Base-by-base conservation (phyloP, 768 basidiomycete genomes). In the Suillus plorans region DNA sequence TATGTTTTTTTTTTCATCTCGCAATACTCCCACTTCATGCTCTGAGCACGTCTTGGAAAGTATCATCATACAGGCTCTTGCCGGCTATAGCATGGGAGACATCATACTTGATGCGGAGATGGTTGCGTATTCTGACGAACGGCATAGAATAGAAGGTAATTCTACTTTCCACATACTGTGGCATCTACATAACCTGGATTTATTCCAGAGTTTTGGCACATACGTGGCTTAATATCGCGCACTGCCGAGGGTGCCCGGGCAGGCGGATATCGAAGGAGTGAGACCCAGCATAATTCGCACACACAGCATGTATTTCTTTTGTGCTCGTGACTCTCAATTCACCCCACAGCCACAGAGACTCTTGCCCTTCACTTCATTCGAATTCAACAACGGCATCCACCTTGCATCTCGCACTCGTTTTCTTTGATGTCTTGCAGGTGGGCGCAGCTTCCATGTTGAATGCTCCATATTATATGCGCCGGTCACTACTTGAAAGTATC, bases 91-190 rank as follows among this genome's bases (percentile, higher is more conserved):
- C 36, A 77, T 72, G 59, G 72, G 77, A 60, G 81, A 82, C 67
- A 69, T 86, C 44, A 82, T 88, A 44, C 69, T 90, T 0, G 95
- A 98, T 71, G 95, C 94, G 2, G 95, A 98, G 76, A 93, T 97
- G 88, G 89, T 97, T 6, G 89, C 92, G 0, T 97, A 85, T 73
- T 84, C 90, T 44, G 89, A 88, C 34, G 75, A 73, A 2, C 73
- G 76, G 22, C 65, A 79, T 12, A 71, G 79, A 31, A 86, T 97
- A 59, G 94, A 94, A 69, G 94, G 94, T 88, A 76, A 72, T 79
- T 80, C 68, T 63, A 58, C 36, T 31, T 55, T 25, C 13, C 56
- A 37, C 18, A 55, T 7, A 44, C 16, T 39, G 44, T 10, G 39
- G 18, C 60, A 59, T 42, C 58, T 57, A 60, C 22, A n/a, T 36